Base-by-base conservation (phyloP, 805 yeast genomes). In the Torulaspora maleeae region DNA sequence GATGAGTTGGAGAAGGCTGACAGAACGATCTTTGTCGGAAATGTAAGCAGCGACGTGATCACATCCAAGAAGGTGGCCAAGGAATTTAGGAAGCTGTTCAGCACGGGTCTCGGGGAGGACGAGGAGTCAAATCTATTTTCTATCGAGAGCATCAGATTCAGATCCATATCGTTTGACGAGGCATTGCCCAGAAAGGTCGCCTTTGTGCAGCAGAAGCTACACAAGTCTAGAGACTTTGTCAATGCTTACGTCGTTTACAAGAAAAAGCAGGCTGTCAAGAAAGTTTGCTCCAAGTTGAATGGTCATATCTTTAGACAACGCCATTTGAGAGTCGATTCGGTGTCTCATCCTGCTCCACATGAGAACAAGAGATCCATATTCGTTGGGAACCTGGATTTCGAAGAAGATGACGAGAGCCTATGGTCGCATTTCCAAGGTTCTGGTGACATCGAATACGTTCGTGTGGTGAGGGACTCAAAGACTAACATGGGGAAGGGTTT, bases 401-500 rank as follows among this genome's bases (percentile, higher is more conserved):
- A 88, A 64, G 95, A 87, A 63, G 77, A 77, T 48, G 99, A 93
- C 66, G 99, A 93, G 64, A 75, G 80, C 27, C 71, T 93, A 28
- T 93, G 96, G 95, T 75, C 72, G 43, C 87, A 83, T 63, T 93
- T 93, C 69, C 73, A 72, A 49, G 65, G 58, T 2, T 73, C 81
- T 51, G 87, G 86, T 22, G 82, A 78, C 22, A 84, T 93, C 44
- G 95, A 89, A 63, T 83, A 85, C 51, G 96, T 93, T 27, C 79
- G 99, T 65, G 77, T 93, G 38, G 78, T 93, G 27, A 80, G 99
- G 62, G 99, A 93, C 63, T 70, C 95, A 13, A 87, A 87, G 69
- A 91, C 97, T 17, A 91, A 93, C 58, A 73, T 91, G 48, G 99
- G 99, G 52, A 93, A 93, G 69, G 99, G 99, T 5, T 90, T 93